Conservation (phyloP, 2,329 filamentous ascomycete genomes). For the Cadophora luteo-olivacea region DNA sequence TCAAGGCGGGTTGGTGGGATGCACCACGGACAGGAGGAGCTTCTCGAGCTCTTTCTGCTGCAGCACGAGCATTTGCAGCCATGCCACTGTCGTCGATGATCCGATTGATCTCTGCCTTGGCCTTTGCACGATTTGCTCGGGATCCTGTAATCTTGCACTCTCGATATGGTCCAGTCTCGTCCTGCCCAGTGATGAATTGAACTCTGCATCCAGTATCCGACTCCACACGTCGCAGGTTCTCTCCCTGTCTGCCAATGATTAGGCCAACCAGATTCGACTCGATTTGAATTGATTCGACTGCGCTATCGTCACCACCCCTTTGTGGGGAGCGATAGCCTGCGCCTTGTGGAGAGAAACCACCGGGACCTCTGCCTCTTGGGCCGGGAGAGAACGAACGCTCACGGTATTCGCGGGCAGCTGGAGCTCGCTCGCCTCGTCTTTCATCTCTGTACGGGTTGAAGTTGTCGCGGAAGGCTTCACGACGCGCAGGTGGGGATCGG, state of each 20-base stretch:
- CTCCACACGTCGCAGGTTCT: conserved; percentile 87
- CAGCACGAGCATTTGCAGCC: conserved; percentile 55
- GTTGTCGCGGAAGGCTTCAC: conserved; percentile 75
- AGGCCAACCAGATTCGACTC: conserved; percentile 87
- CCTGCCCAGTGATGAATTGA: conserved; percentile 82
- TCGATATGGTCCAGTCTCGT: conserved; percentile 73
- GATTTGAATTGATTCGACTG: conserved; percentile 80
- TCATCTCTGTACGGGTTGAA: conserved; percentile 87
- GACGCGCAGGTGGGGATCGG: conserved; percentile 71
- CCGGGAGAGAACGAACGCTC: conserved; percentile 77
- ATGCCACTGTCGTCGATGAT: conserved; percentile 88
- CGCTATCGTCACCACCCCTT: conserved; percentile 61
- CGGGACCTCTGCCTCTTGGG: conserved; percentile 57
- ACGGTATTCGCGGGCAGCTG: conserved; percentile 60
- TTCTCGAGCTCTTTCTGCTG: conserved; percentile 47
- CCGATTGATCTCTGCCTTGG: conserved; percentile 82
- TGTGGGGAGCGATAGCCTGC: conserved; percentile 64
- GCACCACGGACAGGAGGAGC: conserved; percentile 40
- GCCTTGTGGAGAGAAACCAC: conserved; percentile 65
- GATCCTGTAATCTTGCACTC: conserved; percentile 87
- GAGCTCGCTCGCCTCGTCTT: conserved; percentile 70
- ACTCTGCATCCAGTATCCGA: conserved; percentile 82
- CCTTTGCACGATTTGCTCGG: conserved; percentile 73
- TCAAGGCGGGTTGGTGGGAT: conserved; percentile 57
- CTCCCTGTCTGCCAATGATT: conserved; percentile 89